Conservation (phyloP, 2,329 filamentous ascomycete genomes). For the Sarocladium kiliense region DNA sequence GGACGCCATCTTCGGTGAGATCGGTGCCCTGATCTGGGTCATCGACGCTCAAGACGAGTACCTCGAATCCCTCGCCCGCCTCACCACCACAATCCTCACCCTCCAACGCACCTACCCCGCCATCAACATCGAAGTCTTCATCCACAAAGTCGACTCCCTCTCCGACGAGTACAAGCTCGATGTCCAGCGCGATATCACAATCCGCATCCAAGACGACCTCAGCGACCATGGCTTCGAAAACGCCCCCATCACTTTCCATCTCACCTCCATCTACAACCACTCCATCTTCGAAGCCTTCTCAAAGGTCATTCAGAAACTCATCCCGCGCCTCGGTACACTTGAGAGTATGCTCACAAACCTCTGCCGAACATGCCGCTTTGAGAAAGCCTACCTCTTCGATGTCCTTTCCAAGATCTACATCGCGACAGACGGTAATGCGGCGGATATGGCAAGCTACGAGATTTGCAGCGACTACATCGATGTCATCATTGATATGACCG, state of each 20-base stretch:
- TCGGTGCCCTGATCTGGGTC: constrained; percentile 95
- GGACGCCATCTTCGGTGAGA: constrained; percentile 88
- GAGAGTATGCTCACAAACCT: constrained; percentile 93
- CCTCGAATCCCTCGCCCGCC: constrained; percentile 78
- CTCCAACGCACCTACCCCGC: constrained; percentile 84
- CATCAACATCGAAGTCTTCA: constrained; percentile 97
- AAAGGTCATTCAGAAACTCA: constrained; percentile 96
- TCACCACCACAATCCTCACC: constrained; percentile 85
- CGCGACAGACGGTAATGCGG: constrained; percentile 86
- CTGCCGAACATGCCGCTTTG: constrained; percentile 88
- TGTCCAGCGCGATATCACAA: constrained; percentile 93
- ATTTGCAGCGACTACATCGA: constrained; percentile 99
- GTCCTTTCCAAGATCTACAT: constrained; percentile 98
- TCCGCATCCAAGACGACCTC: constrained; percentile 92
- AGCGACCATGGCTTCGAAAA: constrained; percentile 92
- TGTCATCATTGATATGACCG: constrained; percentile 93
- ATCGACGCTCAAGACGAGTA: constrained; percentile 99
- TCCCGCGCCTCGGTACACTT: constrained; percentile 86
- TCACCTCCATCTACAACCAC: constrained; percentile 97
- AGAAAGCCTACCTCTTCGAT: constrained; percentile 97
- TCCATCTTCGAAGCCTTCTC: constrained; percentile 97
- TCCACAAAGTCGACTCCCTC: constrained; percentile 97
- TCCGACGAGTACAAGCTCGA: constrained; percentile 96
- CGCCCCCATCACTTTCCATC: constrained; percentile 87
- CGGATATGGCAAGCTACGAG: constrained; percentile 94